Evolutionary conservation across 768 basidiomycete species (phyloP).

Genomic region (Termitomyces sp.): DNA sequence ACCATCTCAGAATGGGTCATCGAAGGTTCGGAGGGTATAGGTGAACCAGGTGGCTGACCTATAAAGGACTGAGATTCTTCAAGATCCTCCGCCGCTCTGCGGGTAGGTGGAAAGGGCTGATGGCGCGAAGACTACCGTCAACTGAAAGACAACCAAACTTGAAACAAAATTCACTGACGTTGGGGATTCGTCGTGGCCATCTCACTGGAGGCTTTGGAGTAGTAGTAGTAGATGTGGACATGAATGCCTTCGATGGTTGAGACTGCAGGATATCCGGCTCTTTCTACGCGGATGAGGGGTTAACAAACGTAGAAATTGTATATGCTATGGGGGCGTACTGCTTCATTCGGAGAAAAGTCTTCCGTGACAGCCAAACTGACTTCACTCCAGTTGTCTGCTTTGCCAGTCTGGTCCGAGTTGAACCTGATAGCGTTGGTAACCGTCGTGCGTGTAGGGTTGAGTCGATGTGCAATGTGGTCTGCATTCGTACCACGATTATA

Average conservation of each 20-base stretch:
- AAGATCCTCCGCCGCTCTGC: background rate
- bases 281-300: background rate
- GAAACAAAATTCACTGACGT: background rate
- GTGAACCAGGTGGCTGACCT: background rate
- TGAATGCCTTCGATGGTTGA: background rate
- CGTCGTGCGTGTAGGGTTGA: background rate
- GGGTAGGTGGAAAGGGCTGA: background rate
- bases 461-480: background rate
- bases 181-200: conserved; percentile 5
- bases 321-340: background rate
- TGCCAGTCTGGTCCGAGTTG: background rate
- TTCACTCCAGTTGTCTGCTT: background rate
- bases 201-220: background rate
- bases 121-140: background rate
- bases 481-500: background rate
- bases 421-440: background rate
- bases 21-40: background rate
- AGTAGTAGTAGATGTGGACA: background rate
- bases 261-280: background rate
- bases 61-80: background rate
- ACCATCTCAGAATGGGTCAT: background rate
- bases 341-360: background rate
- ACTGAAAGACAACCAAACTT: background rate
- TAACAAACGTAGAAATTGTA: background rate
- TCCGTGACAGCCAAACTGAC: background rate